phyloP scores from a whole-genome alignment of 2,329 filamentous ascomycete genomes.

The Stemphylium lycopersici region DNA sequence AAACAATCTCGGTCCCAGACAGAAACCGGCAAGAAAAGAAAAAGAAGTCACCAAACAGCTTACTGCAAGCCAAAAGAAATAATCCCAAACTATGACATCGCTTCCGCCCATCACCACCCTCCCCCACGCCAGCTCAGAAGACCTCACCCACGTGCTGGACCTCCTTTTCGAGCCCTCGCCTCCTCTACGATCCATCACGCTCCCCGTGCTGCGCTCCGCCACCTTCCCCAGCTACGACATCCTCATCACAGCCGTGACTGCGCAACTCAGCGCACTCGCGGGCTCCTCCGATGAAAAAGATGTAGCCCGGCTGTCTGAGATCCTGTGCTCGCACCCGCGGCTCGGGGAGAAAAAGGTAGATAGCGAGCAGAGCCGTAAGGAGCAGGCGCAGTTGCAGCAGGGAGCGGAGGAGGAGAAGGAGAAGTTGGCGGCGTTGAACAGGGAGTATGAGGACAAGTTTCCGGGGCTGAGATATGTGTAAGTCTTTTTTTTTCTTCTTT shows the following conservation, averaged over 20 bases:
- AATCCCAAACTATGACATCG: conserved; percentile 30
- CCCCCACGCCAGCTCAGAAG: conserved; percentile 59
- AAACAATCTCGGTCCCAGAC: background rate
- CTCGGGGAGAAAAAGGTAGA: conserved; percentile 81
- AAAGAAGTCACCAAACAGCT: background rate
- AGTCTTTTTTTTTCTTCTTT: conserved; percentile 17
- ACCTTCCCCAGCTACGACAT: conserved; percentile 70
- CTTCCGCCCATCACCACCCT: conserved; percentile 67
- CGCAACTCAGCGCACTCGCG: conserved; percentile 60
- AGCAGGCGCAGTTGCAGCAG: conserved; percentile 77
- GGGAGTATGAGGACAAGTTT: conserved; percentile 78
- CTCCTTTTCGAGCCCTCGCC: conserved; percentile 83
- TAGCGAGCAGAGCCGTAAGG: conserved; percentile 78
- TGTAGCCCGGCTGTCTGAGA: conserved; percentile 67
- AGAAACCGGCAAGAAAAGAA: conserved; percentile 2
- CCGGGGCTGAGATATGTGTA: conserved; percentile 83
- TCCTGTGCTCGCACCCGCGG: conserved; percentile 81
- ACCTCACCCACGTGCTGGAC: conserved; percentile 69
- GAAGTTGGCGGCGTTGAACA: conserved; percentile 69
- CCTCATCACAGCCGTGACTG: conserved; percentile 70
- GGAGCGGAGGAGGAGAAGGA: conserved; percentile 59
- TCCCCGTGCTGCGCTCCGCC: conserved; percentile 68
- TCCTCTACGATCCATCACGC: conserved; percentile 73
- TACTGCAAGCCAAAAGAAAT: background rate
- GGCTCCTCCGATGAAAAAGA: conserved; percentile 52